Evolutionary conservation across 306 rosid genomes (phyloP).

Genomic region (Malus asiatica): DNA sequence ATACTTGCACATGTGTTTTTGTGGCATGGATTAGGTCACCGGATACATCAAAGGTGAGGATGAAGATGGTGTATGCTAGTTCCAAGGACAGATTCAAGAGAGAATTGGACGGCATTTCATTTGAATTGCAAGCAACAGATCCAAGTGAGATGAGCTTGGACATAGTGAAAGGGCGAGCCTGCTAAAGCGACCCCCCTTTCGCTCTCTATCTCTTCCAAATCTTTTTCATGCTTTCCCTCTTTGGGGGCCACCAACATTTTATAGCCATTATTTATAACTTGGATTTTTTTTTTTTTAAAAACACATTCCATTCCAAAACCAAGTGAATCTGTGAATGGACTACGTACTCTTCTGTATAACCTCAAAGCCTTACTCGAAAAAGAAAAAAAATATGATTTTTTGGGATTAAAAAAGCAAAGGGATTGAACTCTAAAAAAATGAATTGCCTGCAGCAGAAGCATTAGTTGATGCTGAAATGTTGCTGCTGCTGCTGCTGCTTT

Average conservation of each 20-base stretch:
- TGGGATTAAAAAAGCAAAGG: neutral
- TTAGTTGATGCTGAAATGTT: neutral
- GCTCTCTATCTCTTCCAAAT: neutral
- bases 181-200: constrained; percentile 16
- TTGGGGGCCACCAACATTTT: neutral
- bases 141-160: constrained; percentile 94
- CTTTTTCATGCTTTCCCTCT: constrained; percentile 8
- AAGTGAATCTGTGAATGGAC: constrained; percentile 9
- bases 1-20: neutral
- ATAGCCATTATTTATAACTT: neutral
- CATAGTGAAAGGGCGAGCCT: constrained; percentile 61
- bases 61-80: constrained; percentile 94
- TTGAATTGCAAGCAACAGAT: constrained; percentile 90
- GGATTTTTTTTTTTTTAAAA: neutral
- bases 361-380: neutral
- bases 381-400: neutral
- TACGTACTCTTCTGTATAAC: constrained; percentile 7
- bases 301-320: neutral
- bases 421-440: neutral
- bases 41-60: constrained; percentile 70
- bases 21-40: constrained; percentile 52
- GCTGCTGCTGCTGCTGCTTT: neutral
- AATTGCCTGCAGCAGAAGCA: constrained; percentile 1
- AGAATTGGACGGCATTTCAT: constrained; percentile 76
- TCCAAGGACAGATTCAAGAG: constrained; percentile 92